Evolutionary conservation across 495 filamentous ascomycete species (phyloP).

Genomic region (Paragyromitra xinjiangensis): DNA sequence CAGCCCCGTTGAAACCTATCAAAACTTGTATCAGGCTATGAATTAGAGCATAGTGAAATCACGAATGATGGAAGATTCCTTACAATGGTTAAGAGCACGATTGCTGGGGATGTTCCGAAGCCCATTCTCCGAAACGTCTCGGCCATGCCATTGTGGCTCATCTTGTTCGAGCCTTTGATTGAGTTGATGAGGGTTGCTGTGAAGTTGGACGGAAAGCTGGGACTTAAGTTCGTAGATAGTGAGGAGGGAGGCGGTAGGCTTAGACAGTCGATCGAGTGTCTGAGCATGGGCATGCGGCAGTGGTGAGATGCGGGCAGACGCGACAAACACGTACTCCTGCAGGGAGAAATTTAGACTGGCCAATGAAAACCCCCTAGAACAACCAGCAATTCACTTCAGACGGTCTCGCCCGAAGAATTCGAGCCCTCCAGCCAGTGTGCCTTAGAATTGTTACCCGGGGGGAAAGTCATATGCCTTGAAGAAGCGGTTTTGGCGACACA

Average conservation of each 20-base stretch:
- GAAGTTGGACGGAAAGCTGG: not conserved
- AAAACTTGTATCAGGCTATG: not conserved
- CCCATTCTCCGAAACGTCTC: slow-evolving; percentile 23
- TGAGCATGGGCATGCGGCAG: not conserved
- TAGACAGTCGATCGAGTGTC: not conserved
- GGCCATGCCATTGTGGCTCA: slow-evolving; percentile 10
- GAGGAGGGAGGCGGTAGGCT: not conserved
- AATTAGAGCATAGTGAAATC: not conserved
- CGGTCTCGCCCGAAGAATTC: not conserved
- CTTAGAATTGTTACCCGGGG: not conserved
- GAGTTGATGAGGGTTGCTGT: not conserved
- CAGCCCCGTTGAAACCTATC: slow-evolving; percentile 21
- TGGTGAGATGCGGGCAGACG: not conserved
- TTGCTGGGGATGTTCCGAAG: slow-evolving; percentile 17
- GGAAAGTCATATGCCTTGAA: not conserved
- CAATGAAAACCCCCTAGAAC: not conserved
- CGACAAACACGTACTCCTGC: not conserved
- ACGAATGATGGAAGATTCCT: not conserved
- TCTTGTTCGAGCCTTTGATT: slow-evolving; percentile 9
- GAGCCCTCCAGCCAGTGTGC: not conserved
- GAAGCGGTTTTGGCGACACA: not conserved
- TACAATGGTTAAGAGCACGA: slow-evolving; percentile 25
- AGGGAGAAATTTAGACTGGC: no score
- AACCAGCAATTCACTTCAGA: not conserved
- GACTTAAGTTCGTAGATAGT: not conserved